A percentile compares a stretch with the other conserved stretches of the same genome.
Evolutionary conservation across 805 yeast genomes (phyloP).

Genomic region (Wickerhamiella cacticola): DNA sequence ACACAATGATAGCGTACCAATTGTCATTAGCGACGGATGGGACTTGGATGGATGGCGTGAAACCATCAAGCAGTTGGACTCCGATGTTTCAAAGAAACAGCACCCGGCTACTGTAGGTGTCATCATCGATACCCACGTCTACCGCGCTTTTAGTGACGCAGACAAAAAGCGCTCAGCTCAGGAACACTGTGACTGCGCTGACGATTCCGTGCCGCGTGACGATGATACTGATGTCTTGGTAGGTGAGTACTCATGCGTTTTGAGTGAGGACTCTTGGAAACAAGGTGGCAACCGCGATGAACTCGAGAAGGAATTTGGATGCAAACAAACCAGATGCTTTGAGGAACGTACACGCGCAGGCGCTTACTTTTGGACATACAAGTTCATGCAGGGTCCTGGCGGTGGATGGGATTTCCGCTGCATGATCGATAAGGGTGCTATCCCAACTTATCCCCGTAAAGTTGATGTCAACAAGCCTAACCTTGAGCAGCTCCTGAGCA

Average conservation of each 20-base stretch:
- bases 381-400: slow-evolving; percentile 78
- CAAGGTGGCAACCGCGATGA: slow-evolving; percentile 39
- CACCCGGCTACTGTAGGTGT: slow-evolving; percentile 40
- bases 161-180: slow-evolving; percentile 59
- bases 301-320: slow-evolving; percentile 52
- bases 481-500: slow-evolving; percentile 33
- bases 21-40: slow-evolving; percentile 90
- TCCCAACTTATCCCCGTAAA: slow-evolving; percentile 28
- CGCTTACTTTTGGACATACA: slow-evolving; percentile 79
- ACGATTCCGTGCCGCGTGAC: slow-evolving; percentile 18
- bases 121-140: slow-evolving; percentile 73
- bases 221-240: slow-evolving; percentile 53
- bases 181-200: slow-evolving; percentile 38
- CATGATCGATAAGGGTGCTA: slow-evolving; percentile 53
- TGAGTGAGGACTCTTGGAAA: slow-evolving; percentile 67
- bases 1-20: slow-evolving; percentile 47
- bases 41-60: slow-evolving; percentile 68
- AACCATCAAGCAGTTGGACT: slow-evolving; percentile 42
- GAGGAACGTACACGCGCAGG: slow-evolving; percentile 52
- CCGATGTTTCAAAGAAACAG: slow-evolving; percentile 24
- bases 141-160: slow-evolving; percentile 68
- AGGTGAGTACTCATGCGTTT: slow-evolving; percentile 85
- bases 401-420: slow-evolving; percentile 94
- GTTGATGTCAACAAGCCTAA: slow-evolving; percentile 8
- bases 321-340: slow-evolving; percentile 39